Base-by-base conservation (phyloP, 805 yeast species). In the Teunomyces barrocoloradensis region DNA sequence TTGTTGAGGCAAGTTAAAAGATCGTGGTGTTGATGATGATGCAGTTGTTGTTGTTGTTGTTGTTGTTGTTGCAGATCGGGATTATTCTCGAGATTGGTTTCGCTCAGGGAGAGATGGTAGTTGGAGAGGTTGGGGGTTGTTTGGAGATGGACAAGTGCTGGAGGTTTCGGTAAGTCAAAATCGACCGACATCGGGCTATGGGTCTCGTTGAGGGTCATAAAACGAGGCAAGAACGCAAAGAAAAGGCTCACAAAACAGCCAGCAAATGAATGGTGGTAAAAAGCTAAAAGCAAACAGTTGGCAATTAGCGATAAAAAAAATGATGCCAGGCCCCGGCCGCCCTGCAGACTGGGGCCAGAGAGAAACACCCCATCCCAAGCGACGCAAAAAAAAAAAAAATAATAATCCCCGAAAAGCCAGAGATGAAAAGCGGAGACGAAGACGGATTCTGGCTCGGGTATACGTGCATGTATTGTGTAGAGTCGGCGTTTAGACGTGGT, bases 1-100 rank as follows among this genome's bases (percentile, higher is more conserved):
- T 28, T 20, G 23, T 43, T 36, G 42, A 53, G 35, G 42, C 45
- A 44, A n/a, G 49, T 44, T 12, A 53, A 43, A 30, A 53, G 48
- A 21, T 53, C 57, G 30, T 32, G 36, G n/a, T 47, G 36, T n/a
- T 32, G 44, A 12, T 21, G 12, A 6, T 27, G 32, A 10, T 20
- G 28, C 7, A 5, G 37, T 12, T 17, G 18, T 17, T 17, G 18
- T 17, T 17, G 20, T 2, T 18, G 20, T 3, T 2, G 20, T 18
- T 18, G 20, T 18, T 33, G 36, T 12, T 12, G 36, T 20, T 17
- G 47, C 27, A 25, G 27, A 25, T 25, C 11, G 11, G 4, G 27
- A 7, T 9, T 25, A 18, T 9, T 25, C 11, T 9, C 34, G 5
- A 32, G 17, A 9, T 6, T 32, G 34, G 34, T 13, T 13, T 32